Evolutionary conservation across 208 protist genomes (phyloP), one percentile per base, ranked within the genome.

Genomic region (Acanthamoeba royreba): DNA sequence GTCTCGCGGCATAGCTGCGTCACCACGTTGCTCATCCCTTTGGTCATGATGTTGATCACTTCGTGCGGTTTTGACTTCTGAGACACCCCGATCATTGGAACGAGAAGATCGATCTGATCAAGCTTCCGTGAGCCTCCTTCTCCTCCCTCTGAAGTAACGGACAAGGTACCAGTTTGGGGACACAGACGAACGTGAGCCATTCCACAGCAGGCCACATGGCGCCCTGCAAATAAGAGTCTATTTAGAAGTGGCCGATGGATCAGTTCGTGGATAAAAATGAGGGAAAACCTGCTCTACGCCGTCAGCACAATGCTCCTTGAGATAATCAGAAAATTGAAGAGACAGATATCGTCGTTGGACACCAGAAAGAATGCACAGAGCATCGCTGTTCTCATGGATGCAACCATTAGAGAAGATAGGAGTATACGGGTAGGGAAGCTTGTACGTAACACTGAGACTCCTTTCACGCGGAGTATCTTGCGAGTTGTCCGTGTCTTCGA

Each of bases 11-110:
- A 89, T 25, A 89, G 53, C 4, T 55, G 42, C 53, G 45, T 35
- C 49, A 89, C 53, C 4, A 63, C 49, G 17, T 2, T 40, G 4
- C 35, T 66, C 81, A 89, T 89, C 4, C 81, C 81, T 28, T 87
- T 87, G 46, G 49, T 40, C 46, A 89, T 89, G 8, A 89, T 61
- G 53, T 89, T 89, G 35, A 89, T 31, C 25, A 89, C 53, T n/a
- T 89, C 81, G 46, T 49, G 46, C 47, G 79, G 79, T 38, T 87
- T 87, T 5, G 79, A 58, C 43, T 61, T 35, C 13, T 58, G 42
- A 35, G 79, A 58, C 5, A 87, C 63, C 13, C 63, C 63, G 35
- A 77, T 42, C 63, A 77, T 42, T 28, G 63, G 63, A 28, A 77
- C 63, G 35, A 77, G 35, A 17, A 77, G 7, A 38, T 77, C 63